Evolutionary conservation across 2,329 filamentous ascomycete genomes (phyloP).

Genomic region (Aspergillus neotritici): DNA sequence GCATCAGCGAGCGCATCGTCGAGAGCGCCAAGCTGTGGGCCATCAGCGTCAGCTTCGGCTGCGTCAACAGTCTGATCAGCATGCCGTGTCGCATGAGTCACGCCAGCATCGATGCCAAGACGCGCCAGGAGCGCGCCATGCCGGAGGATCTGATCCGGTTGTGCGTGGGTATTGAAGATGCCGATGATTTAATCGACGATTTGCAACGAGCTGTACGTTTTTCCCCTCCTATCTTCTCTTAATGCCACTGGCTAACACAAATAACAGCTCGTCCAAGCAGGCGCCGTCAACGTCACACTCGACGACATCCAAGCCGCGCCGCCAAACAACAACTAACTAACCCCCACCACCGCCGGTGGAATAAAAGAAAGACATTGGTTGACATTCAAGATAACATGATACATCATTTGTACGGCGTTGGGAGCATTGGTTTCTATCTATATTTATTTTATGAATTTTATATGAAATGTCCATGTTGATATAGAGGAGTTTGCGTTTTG

Average conservation of each 20-base stretch:
- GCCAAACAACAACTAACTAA: not conserved
- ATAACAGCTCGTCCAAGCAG: constrained; percentile 77
- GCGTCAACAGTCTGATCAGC: constrained; percentile 96
- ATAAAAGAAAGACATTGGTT: not conserved
- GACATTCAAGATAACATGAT: constrained; percentile 1
- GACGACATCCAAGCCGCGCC: constrained; percentile 69
- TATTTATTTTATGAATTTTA: too few relatives aligned
- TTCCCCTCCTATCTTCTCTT: not conserved
- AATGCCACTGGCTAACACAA: constrained; percentile 6
- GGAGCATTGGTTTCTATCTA: too few relatives aligned
- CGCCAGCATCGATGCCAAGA: constrained; percentile 95
- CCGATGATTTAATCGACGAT: constrained; percentile 86
- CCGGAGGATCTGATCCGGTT: constrained; percentile 94
- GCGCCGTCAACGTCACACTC: constrained; percentile 79
- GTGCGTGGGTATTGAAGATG: constrained; percentile 95
- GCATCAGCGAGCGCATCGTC: constrained; percentile 83
- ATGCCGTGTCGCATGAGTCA: constrained; percentile 99
- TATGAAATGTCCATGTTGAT: too few relatives aligned
- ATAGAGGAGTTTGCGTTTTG: too few relatives aligned
- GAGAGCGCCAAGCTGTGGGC: constrained; percentile 88
- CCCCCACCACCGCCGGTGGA: too few relatives aligned
- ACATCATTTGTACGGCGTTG: constrained; percentile 9
- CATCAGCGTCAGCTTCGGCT: constrained; percentile 95
- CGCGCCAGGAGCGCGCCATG: constrained; percentile 78
- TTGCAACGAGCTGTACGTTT: constrained; percentile 79